phyloP scores from a whole-genome alignment of 768 basidiomycete genomes.

The Daedalea quercina region DNA sequence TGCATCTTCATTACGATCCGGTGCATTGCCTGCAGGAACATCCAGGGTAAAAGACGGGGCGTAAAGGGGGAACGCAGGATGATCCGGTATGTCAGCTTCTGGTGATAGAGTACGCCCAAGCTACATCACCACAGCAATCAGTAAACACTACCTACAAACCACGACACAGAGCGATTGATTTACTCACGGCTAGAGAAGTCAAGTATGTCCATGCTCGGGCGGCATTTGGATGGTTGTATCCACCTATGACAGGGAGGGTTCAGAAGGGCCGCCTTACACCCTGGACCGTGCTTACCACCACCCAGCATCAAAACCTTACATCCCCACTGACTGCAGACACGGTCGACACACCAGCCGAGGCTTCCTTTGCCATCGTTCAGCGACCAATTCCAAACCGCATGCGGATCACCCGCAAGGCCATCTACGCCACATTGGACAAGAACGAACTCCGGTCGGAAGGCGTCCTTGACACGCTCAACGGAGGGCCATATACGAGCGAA shows the following conservation, averaged over 20 bases:
- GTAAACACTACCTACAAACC: conserved; percentile 34
- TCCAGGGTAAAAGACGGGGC: conserved; percentile 79
- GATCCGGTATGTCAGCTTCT: conserved; percentile 71
- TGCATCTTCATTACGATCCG: conserved; percentile 62
- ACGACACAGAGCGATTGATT: conserved; percentile 61
- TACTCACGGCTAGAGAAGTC: too few relatives aligned
- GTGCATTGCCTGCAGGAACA: conserved; percentile 64
- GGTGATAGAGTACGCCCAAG: conserved; percentile 44
- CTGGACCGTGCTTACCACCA: conserved; percentile 42
- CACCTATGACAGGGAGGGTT: conserved; percentile 43
- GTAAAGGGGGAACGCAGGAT: conserved; percentile 64
- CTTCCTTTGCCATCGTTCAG: conserved; percentile 46
- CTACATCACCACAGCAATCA: conserved; percentile 60
- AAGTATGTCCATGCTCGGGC: conserved; percentile 84
- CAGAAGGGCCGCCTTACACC: background rate
- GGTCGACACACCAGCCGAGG: conserved; percentile 60
- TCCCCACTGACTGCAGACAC: conserved; percentile 46
- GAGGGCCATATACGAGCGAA: conserved; percentile 58
- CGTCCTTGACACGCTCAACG: conserved; percentile 51
- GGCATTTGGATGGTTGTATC: conserved; percentile 77
- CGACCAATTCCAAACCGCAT: conserved; percentile 67
- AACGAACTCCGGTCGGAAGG: conserved; percentile 70
- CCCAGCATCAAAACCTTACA: conserved; percentile 68
- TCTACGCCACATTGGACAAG: conserved; percentile 87
- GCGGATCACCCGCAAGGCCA: conserved; percentile 79